Percentiles rank a stretch among this genome's conserved stretches.
These are phyloP conservation scores for Fomitopsis serialis DNA, from an alignment of 768 basidiomycete species.

Conservation along the genomic window DNA sequence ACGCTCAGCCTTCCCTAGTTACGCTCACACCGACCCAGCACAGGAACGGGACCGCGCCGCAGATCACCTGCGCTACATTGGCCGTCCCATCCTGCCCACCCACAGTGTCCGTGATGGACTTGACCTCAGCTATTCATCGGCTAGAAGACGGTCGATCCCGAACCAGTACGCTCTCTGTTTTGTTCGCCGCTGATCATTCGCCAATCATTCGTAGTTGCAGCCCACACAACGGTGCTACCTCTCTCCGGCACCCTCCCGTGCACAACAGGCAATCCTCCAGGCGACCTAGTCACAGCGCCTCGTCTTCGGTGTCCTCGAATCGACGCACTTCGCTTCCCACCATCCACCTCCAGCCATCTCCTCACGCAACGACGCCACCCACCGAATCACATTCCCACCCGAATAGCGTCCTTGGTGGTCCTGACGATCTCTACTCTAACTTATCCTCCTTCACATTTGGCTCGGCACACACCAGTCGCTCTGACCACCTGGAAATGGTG, in stretches of 20 bases:
- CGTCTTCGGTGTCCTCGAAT: constrained; percentile 19
- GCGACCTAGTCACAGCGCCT: constrained; percentile 13
- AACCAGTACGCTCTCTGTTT: constrained; percentile 15
- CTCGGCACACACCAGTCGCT: constrained; percentile 16
- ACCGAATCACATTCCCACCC: constrained; percentile 1
- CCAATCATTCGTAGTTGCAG: constrained; percentile 5
- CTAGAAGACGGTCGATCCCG: constrained; percentile 18
- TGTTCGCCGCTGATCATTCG: constrained; percentile 1
- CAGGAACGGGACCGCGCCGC: constrained; percentile 15
- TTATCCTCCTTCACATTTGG: constrained; percentile 41
- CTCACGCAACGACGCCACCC: constrained; percentile 5
- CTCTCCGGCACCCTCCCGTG: constrained; percentile 11
- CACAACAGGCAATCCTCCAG: constrained; percentile 11
- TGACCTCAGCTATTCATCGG: constrained; percentile 8
- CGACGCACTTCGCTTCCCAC: constrained; percentile 24
- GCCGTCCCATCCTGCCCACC: constrained; percentile 17
- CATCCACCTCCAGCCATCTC: constrained; percentile 19
- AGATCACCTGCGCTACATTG: constrained; percentile 17
- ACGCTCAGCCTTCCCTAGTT: constrained; percentile 15
- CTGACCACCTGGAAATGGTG: constrained; percentile 25
- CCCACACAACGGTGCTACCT: constrained; percentile 8
- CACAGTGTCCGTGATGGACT: constrained; percentile 15
- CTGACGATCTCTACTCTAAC: constrained; percentile 32
- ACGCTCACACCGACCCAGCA: constrained; percentile 11
- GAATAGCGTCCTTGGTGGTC: constrained; percentile 6